phyloP scores from a whole-genome alignment of 768 basidiomycete species.

The Lactarius pseudohatsudake region DNA sequence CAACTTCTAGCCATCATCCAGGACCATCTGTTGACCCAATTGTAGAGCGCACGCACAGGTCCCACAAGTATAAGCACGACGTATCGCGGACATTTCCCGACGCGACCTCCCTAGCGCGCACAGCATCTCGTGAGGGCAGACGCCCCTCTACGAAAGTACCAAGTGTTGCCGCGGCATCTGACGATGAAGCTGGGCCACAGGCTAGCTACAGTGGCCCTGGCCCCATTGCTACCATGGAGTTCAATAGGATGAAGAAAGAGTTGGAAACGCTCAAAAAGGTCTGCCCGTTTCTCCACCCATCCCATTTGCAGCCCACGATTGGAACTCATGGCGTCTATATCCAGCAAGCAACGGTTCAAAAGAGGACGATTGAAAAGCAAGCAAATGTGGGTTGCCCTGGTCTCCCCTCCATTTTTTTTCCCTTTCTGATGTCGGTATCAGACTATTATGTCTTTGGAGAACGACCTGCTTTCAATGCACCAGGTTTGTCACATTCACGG shows the following conservation, averaged over 20 bases:
- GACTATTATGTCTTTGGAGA: constrained; percentile 55
- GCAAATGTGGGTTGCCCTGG: constrained; percentile 42
- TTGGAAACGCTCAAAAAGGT: constrained; percentile 54
- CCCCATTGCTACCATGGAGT: constrained; percentile 48
- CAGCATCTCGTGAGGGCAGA: constrained; percentile 17
- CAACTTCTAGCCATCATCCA: constrained; percentile 13
- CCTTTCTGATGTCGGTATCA: constrained; percentile 29
- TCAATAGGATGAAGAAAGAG: constrained; percentile 56
- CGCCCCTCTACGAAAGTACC: constrained; percentile 3
- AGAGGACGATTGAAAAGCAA: constrained; percentile 54
- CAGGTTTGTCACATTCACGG: constrained; percentile 37
- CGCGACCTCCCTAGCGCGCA: constrained; percentile 3
- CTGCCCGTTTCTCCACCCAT: constrained; percentile 13
- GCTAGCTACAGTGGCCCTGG: constrained; percentile 36
- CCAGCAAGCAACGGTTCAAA: constrained; percentile 45
- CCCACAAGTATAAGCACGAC: constrained; percentile 18
- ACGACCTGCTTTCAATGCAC: constrained; percentile 41
- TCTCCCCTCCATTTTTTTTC: neutral
- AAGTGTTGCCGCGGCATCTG: constrained; percentile 5
- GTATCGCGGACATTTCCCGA: constrained; percentile 22
- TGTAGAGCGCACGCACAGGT: constrained; percentile 15
- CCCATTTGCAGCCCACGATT: neutral
- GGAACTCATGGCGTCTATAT: constrained; percentile 16
- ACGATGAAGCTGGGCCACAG: constrained; percentile 22
- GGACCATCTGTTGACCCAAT: constrained; percentile 15